Conservation (phyloP, 805 yeast species). For the Saccharomycopsis sp. region DNA sequence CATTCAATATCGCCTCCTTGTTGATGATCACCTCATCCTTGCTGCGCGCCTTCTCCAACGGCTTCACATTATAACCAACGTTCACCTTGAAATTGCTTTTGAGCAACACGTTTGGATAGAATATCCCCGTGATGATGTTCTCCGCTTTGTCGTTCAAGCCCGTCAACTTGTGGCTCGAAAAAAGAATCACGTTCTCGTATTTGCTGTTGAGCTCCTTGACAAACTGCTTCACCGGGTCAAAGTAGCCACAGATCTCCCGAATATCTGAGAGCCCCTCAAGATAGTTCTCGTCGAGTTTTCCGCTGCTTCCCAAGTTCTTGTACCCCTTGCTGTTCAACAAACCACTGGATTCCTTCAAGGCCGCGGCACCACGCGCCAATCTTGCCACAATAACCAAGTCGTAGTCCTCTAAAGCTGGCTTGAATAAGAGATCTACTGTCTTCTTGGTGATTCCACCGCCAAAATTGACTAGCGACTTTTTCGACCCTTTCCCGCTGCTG, state of each 20-base stretch:
- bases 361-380: conserved; percentile 25
- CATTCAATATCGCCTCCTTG: conserved; percentile 64
- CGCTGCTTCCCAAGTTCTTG: conserved; percentile 43
- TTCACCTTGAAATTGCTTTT: conserved; percentile 73
- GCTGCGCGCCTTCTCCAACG: conserved; percentile 38
- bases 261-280: conserved; percentile 28
- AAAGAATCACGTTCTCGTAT: conserved; percentile 60
- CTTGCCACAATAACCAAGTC: conserved; percentile 68
- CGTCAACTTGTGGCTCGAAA: conserved; percentile 53
- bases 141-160: conserved; percentile 49
- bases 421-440: conserved; percentile 53
- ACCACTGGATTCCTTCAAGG: conserved; percentile 47
- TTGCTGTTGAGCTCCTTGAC: conserved; percentile 54
- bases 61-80: conserved; percentile 65
- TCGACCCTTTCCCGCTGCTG: not conserved
- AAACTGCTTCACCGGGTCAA: conserved; percentile 57
- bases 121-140: conserved; percentile 71
- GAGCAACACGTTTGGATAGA: conserved; percentile 57
- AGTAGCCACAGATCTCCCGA: conserved; percentile 37
- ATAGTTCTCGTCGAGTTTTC: conserved; percentile 24
- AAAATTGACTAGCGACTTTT: not conserved
- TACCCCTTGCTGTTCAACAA: conserved; percentile 46
- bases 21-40: conserved; percentile 52
- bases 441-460: conserved; percentile 23
- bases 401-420: conserved; percentile 78